Conservation (phyloP, 2,329 filamentous ascomycete genomes). For the Aspergillus niger region DNA sequence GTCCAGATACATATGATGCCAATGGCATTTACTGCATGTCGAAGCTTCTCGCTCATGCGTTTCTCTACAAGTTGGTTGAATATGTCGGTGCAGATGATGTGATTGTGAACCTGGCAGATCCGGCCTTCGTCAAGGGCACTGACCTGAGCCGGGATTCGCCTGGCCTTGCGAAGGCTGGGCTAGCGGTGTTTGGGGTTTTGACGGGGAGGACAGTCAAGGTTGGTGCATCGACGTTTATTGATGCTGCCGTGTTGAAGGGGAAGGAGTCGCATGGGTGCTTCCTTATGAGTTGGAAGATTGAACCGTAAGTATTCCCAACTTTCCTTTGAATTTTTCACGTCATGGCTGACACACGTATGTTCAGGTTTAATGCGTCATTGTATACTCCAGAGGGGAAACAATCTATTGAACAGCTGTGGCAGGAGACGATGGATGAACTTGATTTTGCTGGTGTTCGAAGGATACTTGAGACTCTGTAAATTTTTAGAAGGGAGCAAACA, state of each 20-base stretch:
- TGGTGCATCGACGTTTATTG: conserved; percentile 52
- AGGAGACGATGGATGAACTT: conserved; percentile 26
- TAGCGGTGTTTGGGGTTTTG: conserved; percentile 9
- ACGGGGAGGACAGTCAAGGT: conserved; percentile 24
- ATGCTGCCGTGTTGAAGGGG: conserved; percentile 51
- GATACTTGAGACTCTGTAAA: conserved; percentile 1
- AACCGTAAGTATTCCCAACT: background rate
- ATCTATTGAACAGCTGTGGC: conserved; percentile 43
- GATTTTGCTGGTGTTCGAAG: conserved; percentile 21
- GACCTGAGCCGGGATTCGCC: conserved; percentile 39
- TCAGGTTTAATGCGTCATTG: conserved; percentile 17
- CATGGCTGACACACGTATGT: background rate
- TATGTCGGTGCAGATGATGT: conserved; percentile 25
- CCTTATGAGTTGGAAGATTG: conserved; percentile 31
- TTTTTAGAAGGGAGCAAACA: too few relatives aligned
- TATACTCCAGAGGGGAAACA: conserved; percentile 40
- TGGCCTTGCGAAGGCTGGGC: conserved; percentile 14
- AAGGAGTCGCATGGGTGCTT: conserved; percentile 56
- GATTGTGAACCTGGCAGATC: conserved; percentile 52
- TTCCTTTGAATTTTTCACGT: background rate
- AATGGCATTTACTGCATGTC: background rate
- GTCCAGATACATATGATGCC: background rate
- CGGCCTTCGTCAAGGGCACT: conserved; percentile 50
- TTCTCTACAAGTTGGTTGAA: conserved; percentile 18
- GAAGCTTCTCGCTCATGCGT: conserved; percentile 6